A percentile compares a stretch with the other conserved stretches of the same genome.
Conservation (phyloP, 2,329 filamentous ascomycete species). For the Anthostomella pinea region DNA sequence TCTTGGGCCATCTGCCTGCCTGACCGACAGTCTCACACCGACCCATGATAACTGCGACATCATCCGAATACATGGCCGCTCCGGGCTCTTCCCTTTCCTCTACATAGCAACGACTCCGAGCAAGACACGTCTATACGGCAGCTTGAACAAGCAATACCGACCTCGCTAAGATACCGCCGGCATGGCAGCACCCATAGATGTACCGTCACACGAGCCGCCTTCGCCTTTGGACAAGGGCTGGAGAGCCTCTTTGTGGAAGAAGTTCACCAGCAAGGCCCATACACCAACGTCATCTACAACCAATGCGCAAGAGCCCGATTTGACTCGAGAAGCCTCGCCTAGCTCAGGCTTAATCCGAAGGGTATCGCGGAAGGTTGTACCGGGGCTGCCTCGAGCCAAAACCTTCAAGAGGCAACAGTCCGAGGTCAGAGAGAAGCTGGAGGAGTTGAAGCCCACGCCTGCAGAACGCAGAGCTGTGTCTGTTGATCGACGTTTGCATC, state of each 20-base stretch:
- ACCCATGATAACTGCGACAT: conserved; percentile 17
- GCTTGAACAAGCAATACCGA: conserved; percentile 14
- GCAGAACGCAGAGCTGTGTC: conserved; percentile 72
- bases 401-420: conserved; percentile 83
- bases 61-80: conserved; percentile 17
- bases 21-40: conserved; percentile 12
- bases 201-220: conserved; percentile 23
- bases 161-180: conserved; percentile 18
- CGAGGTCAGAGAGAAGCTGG: conserved; percentile 71
- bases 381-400: conserved; percentile 70
- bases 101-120: conserved; percentile 20
- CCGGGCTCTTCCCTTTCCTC: conserved; percentile 13
- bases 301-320: conserved; percentile 21
- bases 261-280: conserved; percentile 24
- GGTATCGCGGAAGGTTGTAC: conserved; percentile 62
- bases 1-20: conserved; percentile 4
- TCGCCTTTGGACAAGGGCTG: conserved; percentile 22
- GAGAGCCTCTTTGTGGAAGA: conserved; percentile 24
- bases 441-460: conserved; percentile 60
- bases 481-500: conserved; percentile 49
- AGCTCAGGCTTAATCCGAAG: conserved; percentile 39
- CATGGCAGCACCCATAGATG: conserved; percentile 27
- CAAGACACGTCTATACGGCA: conserved; percentile 19
- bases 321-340: conserved; percentile 22
- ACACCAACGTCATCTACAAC: conserved; percentile 18